Conservation (phyloP, 208 protist species). For the Trypanosoma boissoni region DNA sequence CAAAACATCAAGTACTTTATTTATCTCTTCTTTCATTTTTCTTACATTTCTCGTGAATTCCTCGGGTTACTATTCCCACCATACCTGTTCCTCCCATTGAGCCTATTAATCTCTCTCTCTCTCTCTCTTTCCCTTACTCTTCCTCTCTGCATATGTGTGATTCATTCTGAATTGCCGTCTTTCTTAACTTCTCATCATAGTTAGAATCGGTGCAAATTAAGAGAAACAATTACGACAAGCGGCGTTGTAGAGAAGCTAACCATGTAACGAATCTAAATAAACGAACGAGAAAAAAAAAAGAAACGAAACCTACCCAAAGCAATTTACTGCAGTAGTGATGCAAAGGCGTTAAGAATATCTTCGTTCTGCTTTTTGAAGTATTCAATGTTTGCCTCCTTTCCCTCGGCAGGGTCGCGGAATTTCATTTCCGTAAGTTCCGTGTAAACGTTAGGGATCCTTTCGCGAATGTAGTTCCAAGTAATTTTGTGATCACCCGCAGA, state of each 20-base stretch:
- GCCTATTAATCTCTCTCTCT: neutral
- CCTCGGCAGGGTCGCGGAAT: conserved; percentile 87
- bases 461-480: conserved; percentile 94
- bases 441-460: conserved; percentile 86
- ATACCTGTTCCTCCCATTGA: too few species aligned
- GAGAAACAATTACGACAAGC: conserved; percentile 13
- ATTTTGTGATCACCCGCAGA: conserved; percentile 93
- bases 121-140: conserved; percentile 21
- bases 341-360: conserved; percentile 82
- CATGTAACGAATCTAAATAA: conserved; percentile 14
- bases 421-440: conserved; percentile 90
- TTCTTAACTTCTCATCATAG: too few species aligned
- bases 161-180: too few species aligned
- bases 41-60: conserved; percentile 5
- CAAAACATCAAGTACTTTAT: too few species aligned
- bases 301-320: neutral
- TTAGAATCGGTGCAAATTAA: too few species aligned
- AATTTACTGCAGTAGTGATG: conserved; percentile 73
- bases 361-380: conserved; percentile 91
- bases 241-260: too few species aligned
- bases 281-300: conserved; percentile 7
- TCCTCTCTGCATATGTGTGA: too few species aligned
- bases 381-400: conserved; percentile 80
- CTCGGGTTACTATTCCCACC: too few species aligned
- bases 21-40: neutral